A percentile compares a stretch with the other conserved stretches of the same genome.
Conservation (phyloP, 148 eudicot genomes). For the Rhododendron vialii region DNA sequence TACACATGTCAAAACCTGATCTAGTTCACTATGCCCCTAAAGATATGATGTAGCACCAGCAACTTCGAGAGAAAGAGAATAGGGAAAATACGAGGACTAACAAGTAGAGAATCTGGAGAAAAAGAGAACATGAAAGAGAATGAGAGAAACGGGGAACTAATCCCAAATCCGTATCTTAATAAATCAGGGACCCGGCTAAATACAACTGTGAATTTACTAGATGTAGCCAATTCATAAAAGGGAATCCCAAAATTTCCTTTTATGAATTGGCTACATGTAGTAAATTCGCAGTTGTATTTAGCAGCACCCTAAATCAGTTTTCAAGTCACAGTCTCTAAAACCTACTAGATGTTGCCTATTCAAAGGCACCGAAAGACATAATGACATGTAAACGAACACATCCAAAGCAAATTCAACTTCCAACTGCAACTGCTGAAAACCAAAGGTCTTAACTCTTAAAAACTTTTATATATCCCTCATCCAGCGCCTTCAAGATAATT, state of each 20-base stretch:
- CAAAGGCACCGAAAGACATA: background rate
- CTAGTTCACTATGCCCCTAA: background rate
- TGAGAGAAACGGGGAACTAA: background rate
- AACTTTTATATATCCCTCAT: background rate
- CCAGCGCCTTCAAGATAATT: background rate
- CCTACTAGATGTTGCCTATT: background rate
- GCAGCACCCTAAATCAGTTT: background rate
- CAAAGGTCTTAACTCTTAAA: background rate
- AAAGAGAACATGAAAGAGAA: background rate
- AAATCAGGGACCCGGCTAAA: too few relatives aligned
- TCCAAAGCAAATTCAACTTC: background rate
- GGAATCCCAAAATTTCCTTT: too few relatives aligned
- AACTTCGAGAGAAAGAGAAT: background rate
- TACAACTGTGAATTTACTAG: too few relatives aligned
- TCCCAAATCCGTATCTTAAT: background rate
- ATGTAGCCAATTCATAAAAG: too few relatives aligned
- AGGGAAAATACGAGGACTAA: background rate
- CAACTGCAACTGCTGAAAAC: background rate
- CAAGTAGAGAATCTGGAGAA: background rate
- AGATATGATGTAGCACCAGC: background rate
- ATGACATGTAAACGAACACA: background rate
- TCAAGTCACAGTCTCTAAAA: background rate
- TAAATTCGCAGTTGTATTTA: too few relatives aligned
- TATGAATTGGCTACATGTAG: too few relatives aligned
- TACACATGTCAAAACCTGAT: background rate